Evolutionary conservation across 257 asterid genomes (phyloP).

Genomic region (Plantago ovata): DNA sequence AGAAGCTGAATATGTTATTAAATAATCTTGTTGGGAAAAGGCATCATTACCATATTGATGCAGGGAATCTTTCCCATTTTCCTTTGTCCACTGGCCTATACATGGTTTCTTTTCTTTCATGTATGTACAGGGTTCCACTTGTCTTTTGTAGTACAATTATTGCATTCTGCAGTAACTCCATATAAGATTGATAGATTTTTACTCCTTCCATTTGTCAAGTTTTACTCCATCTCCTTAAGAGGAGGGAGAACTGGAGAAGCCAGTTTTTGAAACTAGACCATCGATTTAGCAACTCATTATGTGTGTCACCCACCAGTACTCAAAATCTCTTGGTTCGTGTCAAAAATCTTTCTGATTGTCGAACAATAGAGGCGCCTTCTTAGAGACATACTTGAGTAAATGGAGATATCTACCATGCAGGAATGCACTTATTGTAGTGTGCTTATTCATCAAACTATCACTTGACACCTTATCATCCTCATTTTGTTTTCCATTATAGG

Average conservation of each 20-base stretch:
- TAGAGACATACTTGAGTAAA: background rate
- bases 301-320: no score
- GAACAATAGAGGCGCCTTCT: no score
- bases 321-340: no score
- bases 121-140: constrained; percentile 16
- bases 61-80: constrained; percentile 40
- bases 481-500: constrained; percentile 34
- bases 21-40: constrained; percentile 18
- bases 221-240: no score
- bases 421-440: background rate
- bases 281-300: no score
- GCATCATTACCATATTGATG: constrained; percentile 23
- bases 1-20: constrained; percentile 12
- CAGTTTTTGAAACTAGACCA: no score
- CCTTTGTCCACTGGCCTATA: constrained; percentile 15
- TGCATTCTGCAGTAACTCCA: constrained; percentile 4
- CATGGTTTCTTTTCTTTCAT: constrained; percentile 14
- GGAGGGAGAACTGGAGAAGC: no score
- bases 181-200: no score
- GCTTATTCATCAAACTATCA: background rate
- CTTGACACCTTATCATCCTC: constrained; percentile 4
- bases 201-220: no score
- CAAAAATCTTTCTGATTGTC: no score
- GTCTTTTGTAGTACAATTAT: constrained; percentile 14
- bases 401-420: background rate